phyloP scores from a whole-genome alignment of 345 rosid genomes.

The Arabis alpina region DNA sequence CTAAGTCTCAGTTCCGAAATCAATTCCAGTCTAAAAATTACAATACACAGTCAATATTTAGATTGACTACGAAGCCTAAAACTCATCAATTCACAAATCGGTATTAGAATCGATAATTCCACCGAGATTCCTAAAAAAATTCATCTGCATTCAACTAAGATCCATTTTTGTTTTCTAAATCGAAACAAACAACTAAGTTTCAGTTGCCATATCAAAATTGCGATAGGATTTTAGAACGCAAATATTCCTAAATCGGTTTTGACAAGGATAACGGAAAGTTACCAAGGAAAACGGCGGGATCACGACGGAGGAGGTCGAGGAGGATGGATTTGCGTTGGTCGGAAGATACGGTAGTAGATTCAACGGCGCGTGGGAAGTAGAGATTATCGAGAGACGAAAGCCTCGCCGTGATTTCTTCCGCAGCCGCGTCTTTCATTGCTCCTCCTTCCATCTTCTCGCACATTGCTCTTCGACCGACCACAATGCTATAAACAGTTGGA shows the following conservation, averaged over 20 bases:
- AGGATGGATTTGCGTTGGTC: constrained; percentile 80
- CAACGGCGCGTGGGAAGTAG: constrained; percentile 85
- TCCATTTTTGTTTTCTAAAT: constrained; percentile 62
- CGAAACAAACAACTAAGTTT: background rate
- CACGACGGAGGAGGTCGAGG: constrained; percentile 85
- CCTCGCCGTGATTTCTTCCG: constrained; percentile 67
- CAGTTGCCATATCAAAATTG: background rate
- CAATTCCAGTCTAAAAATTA: background rate
- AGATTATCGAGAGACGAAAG: constrained; percentile 70
- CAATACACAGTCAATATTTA: background rate
- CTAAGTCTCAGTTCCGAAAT: background rate
- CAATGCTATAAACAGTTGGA: background rate
- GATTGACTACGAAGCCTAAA: constrained; percentile 3
- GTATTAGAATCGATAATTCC: background rate
- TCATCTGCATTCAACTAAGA: constrained; percentile 53
- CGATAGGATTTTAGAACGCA: too few species aligned
- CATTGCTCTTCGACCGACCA: constrained; percentile 17
- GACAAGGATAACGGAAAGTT: background rate
- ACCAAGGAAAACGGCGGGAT: constrained; percentile 89
- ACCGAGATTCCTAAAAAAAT: constrained; percentile 44
- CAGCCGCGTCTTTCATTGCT: constrained; percentile 47
- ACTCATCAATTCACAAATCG: background rate
- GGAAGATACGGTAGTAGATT: constrained; percentile 53
- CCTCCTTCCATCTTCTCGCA: constrained; percentile 35
- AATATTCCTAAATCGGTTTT: too few species aligned